These are phyloP conservation scores for Fusarium fracticaudum DNA, from an alignment of 2,329 filamentous ascomycete species.

Conservation along the genomic window DNA sequence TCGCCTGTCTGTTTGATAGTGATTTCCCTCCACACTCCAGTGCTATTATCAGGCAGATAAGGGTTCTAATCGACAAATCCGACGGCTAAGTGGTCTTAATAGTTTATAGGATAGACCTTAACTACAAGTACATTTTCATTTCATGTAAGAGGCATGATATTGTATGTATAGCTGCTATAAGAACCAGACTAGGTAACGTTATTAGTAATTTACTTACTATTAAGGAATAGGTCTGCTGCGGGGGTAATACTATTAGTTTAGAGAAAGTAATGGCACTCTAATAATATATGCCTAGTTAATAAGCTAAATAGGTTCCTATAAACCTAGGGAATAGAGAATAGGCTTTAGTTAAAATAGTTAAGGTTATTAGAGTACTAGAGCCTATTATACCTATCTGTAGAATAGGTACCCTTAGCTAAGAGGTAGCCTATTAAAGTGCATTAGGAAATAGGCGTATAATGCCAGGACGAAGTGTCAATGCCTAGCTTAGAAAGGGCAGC, in stretches of 20 bases:
- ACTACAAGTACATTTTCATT: background rate
- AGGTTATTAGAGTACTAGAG: background rate
- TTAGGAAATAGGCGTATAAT: background rate
- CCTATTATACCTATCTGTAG: background rate
- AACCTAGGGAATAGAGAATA: background rate
- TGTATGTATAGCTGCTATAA: background rate
- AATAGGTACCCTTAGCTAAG: background rate
- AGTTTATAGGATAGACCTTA: background rate
- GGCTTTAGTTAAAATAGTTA: background rate
- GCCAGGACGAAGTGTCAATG: background rate
- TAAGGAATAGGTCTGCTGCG: background rate
- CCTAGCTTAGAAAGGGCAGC: background rate
- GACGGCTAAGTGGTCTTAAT: background rate
- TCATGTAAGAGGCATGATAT: background rate
- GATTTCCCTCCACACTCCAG: background rate
- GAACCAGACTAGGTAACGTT: background rate
- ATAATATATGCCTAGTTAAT: background rate
- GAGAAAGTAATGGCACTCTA: background rate
- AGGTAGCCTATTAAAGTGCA: background rate
- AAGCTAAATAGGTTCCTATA: background rate
- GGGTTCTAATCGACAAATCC: background rate
- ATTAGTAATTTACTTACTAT: background rate
- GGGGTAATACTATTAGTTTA: background rate
- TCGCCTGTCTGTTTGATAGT: background rate
- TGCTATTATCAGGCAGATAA: background rate